Evolutionary conservation across 2,329 filamentous ascomycete species (phyloP).

Genomic region (Ceratocystis albifundus): DNA sequence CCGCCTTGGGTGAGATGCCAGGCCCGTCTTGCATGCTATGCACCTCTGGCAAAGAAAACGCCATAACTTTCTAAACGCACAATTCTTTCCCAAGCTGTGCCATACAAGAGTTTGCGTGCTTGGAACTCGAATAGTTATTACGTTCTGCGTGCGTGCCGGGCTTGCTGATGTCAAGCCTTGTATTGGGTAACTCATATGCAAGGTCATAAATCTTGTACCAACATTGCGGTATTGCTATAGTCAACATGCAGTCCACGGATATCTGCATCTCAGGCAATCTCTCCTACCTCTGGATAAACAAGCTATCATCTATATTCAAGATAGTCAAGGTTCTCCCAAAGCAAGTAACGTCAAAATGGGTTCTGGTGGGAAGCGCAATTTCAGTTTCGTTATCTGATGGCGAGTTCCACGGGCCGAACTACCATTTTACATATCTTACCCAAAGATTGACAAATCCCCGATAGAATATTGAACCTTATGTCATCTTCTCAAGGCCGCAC

Average conservation of each 20-base stretch:
- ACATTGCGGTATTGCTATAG: not conserved
- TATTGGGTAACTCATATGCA: not conserved
- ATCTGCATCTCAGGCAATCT: not conserved
- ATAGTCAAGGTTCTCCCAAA: not conserved
- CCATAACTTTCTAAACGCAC: not conserved
- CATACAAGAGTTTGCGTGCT: not conserved
- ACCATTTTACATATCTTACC: too few species aligned
- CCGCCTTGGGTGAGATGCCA: not conserved
- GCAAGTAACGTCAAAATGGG: not conserved
- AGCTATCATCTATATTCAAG: too few species aligned
- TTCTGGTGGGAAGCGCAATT: not conserved
- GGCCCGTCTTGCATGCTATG: too few species aligned
- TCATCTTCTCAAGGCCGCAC: not conserved
- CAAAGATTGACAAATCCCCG: too few species aligned
- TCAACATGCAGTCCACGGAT: not conserved
- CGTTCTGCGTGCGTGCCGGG: not conserved
- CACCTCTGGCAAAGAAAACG: too few species aligned
- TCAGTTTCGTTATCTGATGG: not conserved
- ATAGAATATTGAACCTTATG: too few species aligned
- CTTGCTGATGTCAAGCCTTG: not conserved
- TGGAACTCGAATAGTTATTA: not conserved
- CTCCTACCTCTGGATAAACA: not conserved
- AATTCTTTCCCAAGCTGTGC: not conserved
- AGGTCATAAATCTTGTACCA: conserved; percentile 6
- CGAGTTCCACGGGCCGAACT: too few species aligned